These are phyloP conservation scores for Camelina hispida DNA, from an alignment of 345 rosid species.

Conservation along the genomic window DNA sequence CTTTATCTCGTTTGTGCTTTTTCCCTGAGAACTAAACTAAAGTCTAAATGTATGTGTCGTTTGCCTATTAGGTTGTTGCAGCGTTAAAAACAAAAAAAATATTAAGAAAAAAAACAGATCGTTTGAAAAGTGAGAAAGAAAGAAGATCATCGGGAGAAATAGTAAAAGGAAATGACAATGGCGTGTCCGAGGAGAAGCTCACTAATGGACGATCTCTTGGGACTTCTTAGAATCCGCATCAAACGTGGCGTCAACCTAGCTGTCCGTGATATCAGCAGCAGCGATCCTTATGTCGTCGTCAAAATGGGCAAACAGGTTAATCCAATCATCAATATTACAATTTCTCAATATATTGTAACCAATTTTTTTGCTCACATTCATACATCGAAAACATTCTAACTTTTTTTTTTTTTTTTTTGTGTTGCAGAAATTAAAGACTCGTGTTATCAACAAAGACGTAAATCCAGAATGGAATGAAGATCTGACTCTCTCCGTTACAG, in stretches of 20 bases:
- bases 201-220: slow-evolving; percentile 72
- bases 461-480: slow-evolving; percentile 97
- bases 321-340: not conserved
- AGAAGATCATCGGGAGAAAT: not conserved
- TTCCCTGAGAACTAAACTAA: not conserved
- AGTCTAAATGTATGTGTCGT: not conserved
- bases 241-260: slow-evolving; percentile 91
- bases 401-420: no score
- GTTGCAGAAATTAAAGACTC: slow-evolving; percentile 81
- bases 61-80: not conserved
- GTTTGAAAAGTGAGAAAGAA: slow-evolving; percentile 11
- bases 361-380: not conserved
- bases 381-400: not conserved
- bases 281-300: slow-evolving; percentile 92
- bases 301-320: slow-evolving; percentile 82
- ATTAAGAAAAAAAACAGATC: not conserved
- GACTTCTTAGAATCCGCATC: slow-evolving; percentile 75
- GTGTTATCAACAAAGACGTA: slow-evolving; percentile 74
- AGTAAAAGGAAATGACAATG: slow-evolving; percentile 19
- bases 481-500: slow-evolving; percentile 78
- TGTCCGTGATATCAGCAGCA: slow-evolving; percentile 87
- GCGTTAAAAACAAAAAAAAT: not conserved
- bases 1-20: not conserved
- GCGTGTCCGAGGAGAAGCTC: slow-evolving; percentile 39
- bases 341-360: not conserved